Evolutionary conservation across 192 early-diverging fungal species (phyloP).

Genomic region (Backusella parvicylindrica): DNA sequence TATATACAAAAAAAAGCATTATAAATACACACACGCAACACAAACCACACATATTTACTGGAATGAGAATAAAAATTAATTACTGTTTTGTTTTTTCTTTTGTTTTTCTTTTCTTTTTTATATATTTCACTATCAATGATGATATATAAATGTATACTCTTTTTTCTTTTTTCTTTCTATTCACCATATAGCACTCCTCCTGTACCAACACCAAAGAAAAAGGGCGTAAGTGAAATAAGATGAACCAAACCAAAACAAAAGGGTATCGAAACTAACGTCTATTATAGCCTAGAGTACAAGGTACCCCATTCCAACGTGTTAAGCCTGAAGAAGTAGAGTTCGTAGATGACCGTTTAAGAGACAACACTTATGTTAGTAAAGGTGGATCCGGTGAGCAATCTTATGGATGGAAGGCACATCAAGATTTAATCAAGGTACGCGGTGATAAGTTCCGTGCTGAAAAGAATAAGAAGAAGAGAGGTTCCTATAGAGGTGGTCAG

Average conservation of each 20-base stretch:
- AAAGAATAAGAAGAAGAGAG: constrained; percentile 98
- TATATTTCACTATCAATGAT: constrained; percentile 1
- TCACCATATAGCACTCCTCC: not conserved
- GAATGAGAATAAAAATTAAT: constrained; percentile 15
- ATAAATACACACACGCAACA: not conserved
- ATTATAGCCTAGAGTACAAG: constrained; percentile 20
- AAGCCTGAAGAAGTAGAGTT: constrained; percentile 79
- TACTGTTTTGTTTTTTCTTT: not conserved
- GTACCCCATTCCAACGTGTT: constrained; percentile 82
- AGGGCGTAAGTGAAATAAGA: not conserved
- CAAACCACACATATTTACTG: not conserved
- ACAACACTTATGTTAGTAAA: constrained; percentile 75
- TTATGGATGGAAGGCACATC: constrained; percentile 92
- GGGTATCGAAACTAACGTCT: too few relatives aligned
- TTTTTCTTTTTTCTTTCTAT: too few relatives aligned
- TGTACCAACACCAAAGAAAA: not conserved
- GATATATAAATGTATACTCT: too few relatives aligned
- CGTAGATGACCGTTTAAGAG: constrained; percentile 73
- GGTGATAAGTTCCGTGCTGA: constrained; percentile 93
- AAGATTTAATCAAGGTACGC: constrained; percentile 84
- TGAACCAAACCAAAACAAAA: too few relatives aligned
- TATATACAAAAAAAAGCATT: not conserved
- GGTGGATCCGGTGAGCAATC: constrained; percentile 60
- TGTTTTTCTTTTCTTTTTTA: not conserved
- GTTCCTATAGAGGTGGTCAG: constrained; percentile 87